Conservation (phyloP, 192 early-diverging fungal genomes). For the Gamsiella multidivaricata region DNA sequence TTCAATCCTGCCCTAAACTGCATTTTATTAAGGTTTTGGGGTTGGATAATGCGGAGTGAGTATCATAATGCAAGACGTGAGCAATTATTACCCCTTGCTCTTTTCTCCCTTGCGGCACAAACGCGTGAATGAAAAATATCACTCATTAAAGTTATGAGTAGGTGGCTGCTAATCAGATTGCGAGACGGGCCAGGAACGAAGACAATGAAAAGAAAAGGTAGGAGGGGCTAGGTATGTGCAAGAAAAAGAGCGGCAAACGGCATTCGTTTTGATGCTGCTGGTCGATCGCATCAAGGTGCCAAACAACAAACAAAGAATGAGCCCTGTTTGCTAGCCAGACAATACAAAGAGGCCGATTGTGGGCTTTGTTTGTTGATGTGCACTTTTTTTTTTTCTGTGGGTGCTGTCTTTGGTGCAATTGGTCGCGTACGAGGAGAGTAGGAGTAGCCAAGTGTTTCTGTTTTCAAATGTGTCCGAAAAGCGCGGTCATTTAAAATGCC, state of each 20-base stretch:
- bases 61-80: not conserved
- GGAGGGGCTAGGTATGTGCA: no score
- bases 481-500: no score
- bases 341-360: not conserved
- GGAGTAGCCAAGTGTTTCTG: not conserved
- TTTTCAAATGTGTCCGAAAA: no score
- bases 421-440: not conserved
- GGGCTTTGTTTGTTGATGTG: slow-evolving; percentile 3
- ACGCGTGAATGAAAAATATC: no score
- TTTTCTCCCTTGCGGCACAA: no score
- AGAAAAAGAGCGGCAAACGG: no score
- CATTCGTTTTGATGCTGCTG: no score
- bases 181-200: no score
- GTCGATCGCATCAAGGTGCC: not conserved
- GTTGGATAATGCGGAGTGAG: not conserved
- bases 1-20: slow-evolving; percentile 48
- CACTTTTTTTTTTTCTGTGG: not conserved
- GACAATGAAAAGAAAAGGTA: not conserved
- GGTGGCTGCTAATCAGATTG: no score
- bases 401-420: not conserved
- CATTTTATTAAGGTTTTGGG: not conserved
- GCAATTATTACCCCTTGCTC: slow-evolving; percentile 2
- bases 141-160: no score
- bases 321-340: not conserved
- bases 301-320: not conserved